Percentiles rank a stretch among this genome's conserved stretches.
phyloP scores from a whole-genome alignment of 768 basidiomycete species.

The Lactifluus hygrophoroides region DNA sequence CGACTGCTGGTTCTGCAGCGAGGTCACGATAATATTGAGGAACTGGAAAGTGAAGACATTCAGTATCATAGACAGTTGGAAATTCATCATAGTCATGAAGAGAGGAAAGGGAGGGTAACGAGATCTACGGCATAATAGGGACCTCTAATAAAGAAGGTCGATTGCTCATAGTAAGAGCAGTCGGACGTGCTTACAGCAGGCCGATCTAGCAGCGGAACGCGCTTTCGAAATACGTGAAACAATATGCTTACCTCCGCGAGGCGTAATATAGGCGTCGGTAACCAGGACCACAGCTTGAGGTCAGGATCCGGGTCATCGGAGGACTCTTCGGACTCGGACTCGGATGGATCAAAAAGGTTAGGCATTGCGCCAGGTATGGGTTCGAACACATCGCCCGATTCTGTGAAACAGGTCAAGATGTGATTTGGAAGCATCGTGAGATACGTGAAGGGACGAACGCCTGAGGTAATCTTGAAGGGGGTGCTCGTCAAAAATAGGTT shows the following conservation, averaged over 20 bases:
- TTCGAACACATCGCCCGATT: conserved; percentile 19
- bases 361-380: conserved; percentile 19
- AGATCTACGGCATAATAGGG: neutral
- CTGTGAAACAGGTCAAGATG: neutral
- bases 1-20: conserved; percentile 4
- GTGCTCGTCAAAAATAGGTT: conserved; percentile 19
- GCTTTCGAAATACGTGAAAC: neutral
- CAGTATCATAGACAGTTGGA: neutral
- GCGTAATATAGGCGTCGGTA: conserved; percentile 1
- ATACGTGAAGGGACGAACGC: conserved; percentile 11
- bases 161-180: too few relatives aligned
- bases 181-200: conserved; percentile 1
- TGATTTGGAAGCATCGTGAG: neutral
- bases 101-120: neutral
- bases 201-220: conserved; percentile 7
- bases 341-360: neutral
- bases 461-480: conserved; percentile 18
- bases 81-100: neutral
- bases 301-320: conserved; percentile 6
- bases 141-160: neutral
- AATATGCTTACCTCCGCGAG: neutral
- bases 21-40: conserved; percentile 5
- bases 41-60: conserved; percentile 11
- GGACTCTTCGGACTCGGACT: neutral
- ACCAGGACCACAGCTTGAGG: conserved; percentile 13